Percentiles rank a stretch among this genome's conserved stretches.
Conservation (phyloP, 495 filamentous ascomycete species). For the Neurospora cerealis region DNA sequence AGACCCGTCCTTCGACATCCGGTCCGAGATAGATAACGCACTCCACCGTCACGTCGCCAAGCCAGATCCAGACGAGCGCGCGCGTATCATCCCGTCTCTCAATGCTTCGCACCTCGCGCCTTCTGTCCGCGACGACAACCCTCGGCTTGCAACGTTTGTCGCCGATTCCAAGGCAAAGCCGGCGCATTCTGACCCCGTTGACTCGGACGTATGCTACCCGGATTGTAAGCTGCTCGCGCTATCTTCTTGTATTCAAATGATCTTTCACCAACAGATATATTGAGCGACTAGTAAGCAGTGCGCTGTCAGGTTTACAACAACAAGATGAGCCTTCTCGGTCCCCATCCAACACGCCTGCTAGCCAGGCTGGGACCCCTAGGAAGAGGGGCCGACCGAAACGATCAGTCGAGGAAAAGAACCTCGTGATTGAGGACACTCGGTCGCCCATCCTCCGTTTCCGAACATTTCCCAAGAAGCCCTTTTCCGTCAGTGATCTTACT, state of each 20-base stretch:
- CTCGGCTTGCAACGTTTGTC: slow-evolving; percentile 7
- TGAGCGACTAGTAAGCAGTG: slow-evolving; percentile 60
- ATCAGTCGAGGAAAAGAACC: not conserved
- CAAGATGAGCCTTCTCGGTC: not conserved
- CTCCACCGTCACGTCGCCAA: not conserved
- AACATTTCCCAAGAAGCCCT: slow-evolving; percentile 59
- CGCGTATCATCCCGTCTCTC: not conserved
- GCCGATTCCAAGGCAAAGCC: slow-evolving; percentile 8
- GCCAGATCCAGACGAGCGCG: not conserved
- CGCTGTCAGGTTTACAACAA: slow-evolving; percentile 11
- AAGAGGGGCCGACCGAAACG: not conserved
- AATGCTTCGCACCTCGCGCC: slow-evolving; percentile 5
- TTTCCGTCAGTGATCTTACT: slow-evolving; percentile 86
- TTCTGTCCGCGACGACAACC: slow-evolving; percentile 1
- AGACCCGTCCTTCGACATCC: slow-evolving; percentile 16
- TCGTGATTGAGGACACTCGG: slow-evolving; percentile 16
- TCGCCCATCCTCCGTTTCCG: slow-evolving; percentile 63
- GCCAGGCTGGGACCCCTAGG: not conserved
- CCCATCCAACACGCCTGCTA: not conserved
- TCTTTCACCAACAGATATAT: slow-evolving; percentile 37
- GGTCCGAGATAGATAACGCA: not conserved
- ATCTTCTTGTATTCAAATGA: not conserved
- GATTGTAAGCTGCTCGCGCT: slow-evolving; percentile 32
- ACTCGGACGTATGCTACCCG: slow-evolving; percentile 29
- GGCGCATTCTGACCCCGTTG: slow-evolving; percentile 1